A percentile compares a stretch with the other conserved stretches of the same genome.
These are phyloP conservation scores for Mycena leptocephala DNA, from an alignment of 768 basidiomycete genomes.

Conservation along the genomic window DNA sequence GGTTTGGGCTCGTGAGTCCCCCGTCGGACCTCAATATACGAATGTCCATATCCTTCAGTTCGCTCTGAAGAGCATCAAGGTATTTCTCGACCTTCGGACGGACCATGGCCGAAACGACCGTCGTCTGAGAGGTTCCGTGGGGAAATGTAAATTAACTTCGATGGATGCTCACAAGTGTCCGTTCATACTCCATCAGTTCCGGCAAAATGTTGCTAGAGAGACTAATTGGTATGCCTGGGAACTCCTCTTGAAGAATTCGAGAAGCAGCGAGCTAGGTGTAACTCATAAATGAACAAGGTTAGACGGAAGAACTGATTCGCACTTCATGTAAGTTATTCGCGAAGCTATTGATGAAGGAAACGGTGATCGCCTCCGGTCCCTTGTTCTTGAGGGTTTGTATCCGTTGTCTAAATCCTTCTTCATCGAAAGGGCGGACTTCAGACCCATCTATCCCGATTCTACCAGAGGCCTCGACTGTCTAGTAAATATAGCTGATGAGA, in stretches of 20 bases:
- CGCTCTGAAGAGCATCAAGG: conserved; percentile 40
- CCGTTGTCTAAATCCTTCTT: conserved; percentile 34
- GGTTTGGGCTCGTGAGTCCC: conserved; percentile 39
- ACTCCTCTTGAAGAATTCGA: conserved; percentile 38
- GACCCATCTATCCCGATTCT: conserved; percentile 46
- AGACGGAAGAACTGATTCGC: background rate
- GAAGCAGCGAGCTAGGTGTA: conserved; percentile 30
- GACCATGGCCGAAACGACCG: conserved; percentile 48
- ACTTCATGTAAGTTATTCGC: conserved; percentile 44
- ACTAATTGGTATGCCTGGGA: conserved; percentile 44
- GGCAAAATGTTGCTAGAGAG: conserved; percentile 43
- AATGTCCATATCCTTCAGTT: conserved; percentile 39
- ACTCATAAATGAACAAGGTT: background rate
- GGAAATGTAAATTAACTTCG: background rate
- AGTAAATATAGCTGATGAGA: background rate
- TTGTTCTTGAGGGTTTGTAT: conserved; percentile 37
- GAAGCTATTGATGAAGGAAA: conserved; percentile 48
- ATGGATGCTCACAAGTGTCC: conserved; percentile 37
- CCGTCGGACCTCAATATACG: conserved; percentile 47
- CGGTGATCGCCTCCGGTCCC: conserved; percentile 41
- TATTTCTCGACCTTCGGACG: conserved; percentile 46
- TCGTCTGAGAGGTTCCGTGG: conserved; percentile 27
- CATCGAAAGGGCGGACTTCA: conserved; percentile 44
- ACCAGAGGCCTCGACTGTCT: conserved; percentile 49
- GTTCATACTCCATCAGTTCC: conserved; percentile 47